phyloP scores from a whole-genome alignment of 1,139 yeast genomes.

The Kurtzmaniella natalensis region DNA sequence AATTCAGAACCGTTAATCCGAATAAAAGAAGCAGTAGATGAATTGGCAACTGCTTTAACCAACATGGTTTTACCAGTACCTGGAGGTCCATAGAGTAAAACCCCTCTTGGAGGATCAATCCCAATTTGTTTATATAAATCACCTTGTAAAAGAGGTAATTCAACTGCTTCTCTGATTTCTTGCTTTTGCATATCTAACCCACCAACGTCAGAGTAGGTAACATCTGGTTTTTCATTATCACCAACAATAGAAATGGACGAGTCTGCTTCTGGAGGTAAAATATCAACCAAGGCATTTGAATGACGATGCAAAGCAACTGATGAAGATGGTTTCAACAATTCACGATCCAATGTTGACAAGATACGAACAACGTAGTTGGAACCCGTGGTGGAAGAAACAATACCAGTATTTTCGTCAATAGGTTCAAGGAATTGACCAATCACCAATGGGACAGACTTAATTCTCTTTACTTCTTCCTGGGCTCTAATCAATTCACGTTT shows the following conservation, averaged over 20 bases:
- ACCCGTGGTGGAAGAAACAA: conserved; percentile 96
- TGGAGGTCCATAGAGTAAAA: conserved; percentile 94
- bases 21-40: conserved; percentile 91
- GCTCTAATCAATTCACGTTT: conserved; percentile 93
- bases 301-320: conserved; percentile 98
- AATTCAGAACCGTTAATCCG: conserved; percentile 98
- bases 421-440: conserved; percentile 98
- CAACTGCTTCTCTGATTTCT: conserved; percentile 98
- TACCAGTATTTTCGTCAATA: conserved; percentile 93
- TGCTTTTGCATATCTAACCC: conserved; percentile 99
- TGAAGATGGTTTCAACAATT: conserved; percentile 87
- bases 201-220: conserved; percentile 91
- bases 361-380: conserved; percentile 95
- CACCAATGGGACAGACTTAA: conserved; percentile 95
- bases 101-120: conserved; percentile 98
- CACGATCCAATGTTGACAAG: conserved; percentile 90
- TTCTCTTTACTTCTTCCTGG: conserved; percentile 96
- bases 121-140: conserved; percentile 97
- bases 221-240: conserved; percentile 90
- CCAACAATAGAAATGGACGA: conserved; percentile 93
- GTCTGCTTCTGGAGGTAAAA: conserved; percentile 98
- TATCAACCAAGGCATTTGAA: conserved; percentile 95
- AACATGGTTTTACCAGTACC: conserved; percentile 99
- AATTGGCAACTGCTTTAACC: conserved; percentile 97
- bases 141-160: conserved; percentile 91